Evolutionary conservation across 345 rosid genomes (phyloP).

Genomic region (Arabidopsis arenosa): DNA sequence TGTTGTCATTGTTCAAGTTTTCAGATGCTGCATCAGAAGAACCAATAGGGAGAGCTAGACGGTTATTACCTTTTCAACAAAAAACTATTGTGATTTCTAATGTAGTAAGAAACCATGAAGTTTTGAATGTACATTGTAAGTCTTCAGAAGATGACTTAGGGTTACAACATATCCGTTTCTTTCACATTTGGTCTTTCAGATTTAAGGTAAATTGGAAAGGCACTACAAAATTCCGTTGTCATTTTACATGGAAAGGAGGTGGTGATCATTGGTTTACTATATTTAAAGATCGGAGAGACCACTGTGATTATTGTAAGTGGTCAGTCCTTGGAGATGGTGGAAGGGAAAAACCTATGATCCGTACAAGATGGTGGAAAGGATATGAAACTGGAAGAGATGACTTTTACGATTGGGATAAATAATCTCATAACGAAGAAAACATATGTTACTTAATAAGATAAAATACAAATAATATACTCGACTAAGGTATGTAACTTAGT

Average conservation of each 20-base stretch:
- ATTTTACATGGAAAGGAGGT: constrained; percentile 18
- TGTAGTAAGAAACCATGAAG: background rate
- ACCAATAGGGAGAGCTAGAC: background rate
- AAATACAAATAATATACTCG: background rate
- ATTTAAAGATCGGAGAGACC: background rate
- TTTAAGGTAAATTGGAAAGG: constrained; percentile 27
- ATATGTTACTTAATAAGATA: background rate
- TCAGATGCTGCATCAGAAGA: constrained; percentile 14
- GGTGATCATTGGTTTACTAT: constrained; percentile 30
- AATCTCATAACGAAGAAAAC: too few relatives aligned
- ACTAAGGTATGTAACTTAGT: background rate
- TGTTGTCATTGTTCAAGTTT: background rate
- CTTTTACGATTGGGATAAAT: constrained; percentile 8
- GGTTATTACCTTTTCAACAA: constrained; percentile 10
- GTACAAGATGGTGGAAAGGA: background rate
- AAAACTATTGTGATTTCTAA: background rate
- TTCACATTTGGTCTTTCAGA: background rate
- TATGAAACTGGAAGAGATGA: background rate
- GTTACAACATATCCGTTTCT: background rate
- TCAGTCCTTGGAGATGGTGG: background rate
- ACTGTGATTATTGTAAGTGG: background rate
- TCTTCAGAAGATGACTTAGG: constrained; percentile 28
- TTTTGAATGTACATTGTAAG: constrained; percentile 9
- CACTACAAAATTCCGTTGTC: constrained; percentile 17
- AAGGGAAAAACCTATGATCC: background rate